Evolutionary conservation across 2,329 filamentous ascomycete species (phyloP), one percentile per base, ranked within the genome.

Genomic region (Xylaria sp.): DNA sequence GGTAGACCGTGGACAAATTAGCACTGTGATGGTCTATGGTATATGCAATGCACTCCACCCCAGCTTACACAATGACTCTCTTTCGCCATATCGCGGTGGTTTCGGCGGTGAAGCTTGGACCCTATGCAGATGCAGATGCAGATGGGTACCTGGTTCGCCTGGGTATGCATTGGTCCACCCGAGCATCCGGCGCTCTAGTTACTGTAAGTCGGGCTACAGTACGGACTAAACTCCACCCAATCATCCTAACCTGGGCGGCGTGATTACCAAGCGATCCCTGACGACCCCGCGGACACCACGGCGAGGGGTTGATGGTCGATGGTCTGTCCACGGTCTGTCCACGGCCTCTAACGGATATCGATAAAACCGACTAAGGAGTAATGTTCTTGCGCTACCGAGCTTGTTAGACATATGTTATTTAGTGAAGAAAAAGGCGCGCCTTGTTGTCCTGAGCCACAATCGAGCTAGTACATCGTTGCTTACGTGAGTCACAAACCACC

Each of bases 271-370:
- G 34, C 8, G n/a, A 36, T 39, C 3, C 15, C 41, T 45, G 41
- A 45, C n/a, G 36, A 57, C 25, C 25, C 39, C 39, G 39, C 25
- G 56, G 56, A 32, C 10, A 30, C 25, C 56, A 45, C 56, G 36
- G 36, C 4, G 36, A 6, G 36, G 36, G 28, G 6, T n/a, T n/a
- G n/a, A n/a, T n/a, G n/a, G n/a, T n/a, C n/a, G n/a, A n/a, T n/a
- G n/a, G n/a, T n/a, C n/a, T n/a, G 36, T 18, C 12, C 36, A 18
- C 13, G 36, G 13, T 15, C 36, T 39, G 13, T 43, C 25, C 56
- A 45, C 56, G n/a, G n/a, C n/a, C n/a, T n/a, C n/a, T n/a, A n/a
- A n/a, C n/a, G 39, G 56, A 41, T n/a, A 58, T 9, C 15, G 12
- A 41, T 10, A 6, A 28, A 25, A 18, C 20, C 4, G 30, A 23